phyloP scores from a whole-genome alignment of 495 filamentous ascomycete genomes.

The Penicillium lagena region DNA sequence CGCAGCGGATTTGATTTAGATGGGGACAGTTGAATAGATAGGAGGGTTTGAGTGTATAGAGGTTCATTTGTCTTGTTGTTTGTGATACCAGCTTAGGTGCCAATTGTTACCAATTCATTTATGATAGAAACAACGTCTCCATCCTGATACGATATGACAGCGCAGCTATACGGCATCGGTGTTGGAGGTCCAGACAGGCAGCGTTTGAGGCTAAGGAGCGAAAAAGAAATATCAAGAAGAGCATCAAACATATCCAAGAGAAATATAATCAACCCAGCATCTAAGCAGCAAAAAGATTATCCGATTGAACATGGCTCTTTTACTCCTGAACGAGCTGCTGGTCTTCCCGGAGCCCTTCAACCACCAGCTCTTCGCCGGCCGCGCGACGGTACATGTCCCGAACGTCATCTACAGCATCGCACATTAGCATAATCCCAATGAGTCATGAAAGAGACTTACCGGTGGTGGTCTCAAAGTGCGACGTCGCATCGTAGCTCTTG shows the following conservation, averaged over 20 bases:
- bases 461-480: constrained; percentile 92
- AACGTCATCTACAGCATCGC: constrained; percentile 62
- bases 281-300: constrained; percentile 28
- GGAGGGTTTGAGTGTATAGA: not conserved
- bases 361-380: constrained; percentile 79
- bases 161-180: too few species aligned
- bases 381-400: constrained; percentile 87
- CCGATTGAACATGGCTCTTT: constrained; percentile 8
- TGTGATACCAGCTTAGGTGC: too few species aligned
- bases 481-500: constrained; percentile 95
- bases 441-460: constrained; percentile 29
- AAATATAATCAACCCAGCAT: constrained; percentile 23
- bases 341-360: constrained; percentile 48
- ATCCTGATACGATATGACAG: too few species aligned
- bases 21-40: too few species aligned
- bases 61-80: too few species aligned
- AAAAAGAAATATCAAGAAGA: constrained; percentile 10
- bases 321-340: constrained; percentile 47
- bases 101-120: too few species aligned
- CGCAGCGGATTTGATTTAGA: constrained; percentile 15
- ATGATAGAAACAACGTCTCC: too few species aligned
- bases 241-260: constrained; percentile 20
- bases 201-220: constrained; percentile 3
- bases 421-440: constrained; percentile 1
- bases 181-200: too few species aligned